Conservation (phyloP, 176 grass and related monocot genomes). For the Ananas comosus region DNA sequence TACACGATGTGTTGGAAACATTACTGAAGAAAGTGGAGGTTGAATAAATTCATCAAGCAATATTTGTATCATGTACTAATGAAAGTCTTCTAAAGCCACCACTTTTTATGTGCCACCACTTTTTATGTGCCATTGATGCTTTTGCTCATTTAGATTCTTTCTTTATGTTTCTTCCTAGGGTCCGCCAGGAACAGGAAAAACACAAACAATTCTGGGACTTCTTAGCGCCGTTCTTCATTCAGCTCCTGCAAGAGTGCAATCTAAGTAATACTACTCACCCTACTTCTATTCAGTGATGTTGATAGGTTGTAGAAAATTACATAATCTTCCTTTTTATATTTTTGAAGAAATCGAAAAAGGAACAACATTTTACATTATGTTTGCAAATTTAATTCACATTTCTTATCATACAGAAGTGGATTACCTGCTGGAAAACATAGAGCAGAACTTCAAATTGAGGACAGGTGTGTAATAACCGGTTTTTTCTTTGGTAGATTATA, state of each 20-base stretch:
- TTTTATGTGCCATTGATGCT: not conserved
- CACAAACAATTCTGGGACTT: conserved; percentile 96
- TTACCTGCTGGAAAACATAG: conserved; percentile 47
- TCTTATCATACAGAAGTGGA: conserved; percentile 50
- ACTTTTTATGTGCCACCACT: too few species aligned
- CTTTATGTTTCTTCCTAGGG: conserved; percentile 48
- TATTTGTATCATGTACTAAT: too few species aligned
- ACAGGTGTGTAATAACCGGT: conserved; percentile 58
- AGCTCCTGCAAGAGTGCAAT: conserved; percentile 71
- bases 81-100: not conserved
- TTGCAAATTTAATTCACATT: conserved; percentile 12
- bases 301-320: not conserved
- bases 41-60: too few species aligned
- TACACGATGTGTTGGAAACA: too few species aligned
- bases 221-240: conserved; percentile 98
- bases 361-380: not conserved
- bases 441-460: conserved; percentile 52
- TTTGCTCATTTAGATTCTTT: not conserved
- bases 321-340: not conserved
- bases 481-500: conserved; percentile 13
- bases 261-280: conserved; percentile 43
- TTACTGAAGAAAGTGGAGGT: too few species aligned
- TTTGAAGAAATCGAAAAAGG: not conserved
- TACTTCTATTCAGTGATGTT: conserved; percentile 13
- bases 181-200: conserved; percentile 95